Base-by-base conservation (phyloP, 2,329 filamentous ascomycete species). In the Orbilia javanica region DNA sequence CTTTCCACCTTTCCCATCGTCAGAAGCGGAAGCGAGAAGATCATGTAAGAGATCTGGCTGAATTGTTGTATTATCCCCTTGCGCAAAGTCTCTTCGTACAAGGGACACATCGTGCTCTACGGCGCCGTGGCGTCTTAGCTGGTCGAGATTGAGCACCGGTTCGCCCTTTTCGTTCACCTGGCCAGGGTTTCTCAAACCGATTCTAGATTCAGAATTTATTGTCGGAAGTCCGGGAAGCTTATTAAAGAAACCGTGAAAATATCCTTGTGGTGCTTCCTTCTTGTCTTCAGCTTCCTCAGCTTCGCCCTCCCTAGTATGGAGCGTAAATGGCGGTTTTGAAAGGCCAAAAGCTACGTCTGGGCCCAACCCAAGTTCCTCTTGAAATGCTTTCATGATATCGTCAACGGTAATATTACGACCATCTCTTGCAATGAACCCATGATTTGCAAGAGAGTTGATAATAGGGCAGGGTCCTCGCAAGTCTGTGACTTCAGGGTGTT, bases 51-150 rank as follows among this genome's bases (percentile, higher is more conserved):
- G 78, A 6, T 80, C 77, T 1, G 74, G 62, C 39, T 81, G 74
- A 48, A 82, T 80, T 3, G 68, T 79, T 44, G 82, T 79, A 52
- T 81, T 79, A 39, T 82, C 82, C 2, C 82, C 83, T 22, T 81
- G 80, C 4, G 77, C 80, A 13, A 80, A 20, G 53, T 82, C 80
- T 18, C 79, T 70, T 6, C 83, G 80, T 0, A 80, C 81, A 0
- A 84, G 80, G 6, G 82, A 83, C 25, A 79, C 83, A 65, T 85
- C 84, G 64, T 84, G 83, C 78, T 84, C 84, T 22, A 84, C 80
- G 1, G 80, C 78, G 36, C 82, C 81, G 80, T 84, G 84, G 27
- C 80, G 82, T n/a, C 80, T 80, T 0, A 84, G 68, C 53, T 84
- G 81, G 29, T 82, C 81, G 7, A 84, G 81, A 63, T 82, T 80